phyloP scores from a whole-genome alignment of 1,284 basidiomycete genomes.

The Exobasidium rhododendri region DNA sequence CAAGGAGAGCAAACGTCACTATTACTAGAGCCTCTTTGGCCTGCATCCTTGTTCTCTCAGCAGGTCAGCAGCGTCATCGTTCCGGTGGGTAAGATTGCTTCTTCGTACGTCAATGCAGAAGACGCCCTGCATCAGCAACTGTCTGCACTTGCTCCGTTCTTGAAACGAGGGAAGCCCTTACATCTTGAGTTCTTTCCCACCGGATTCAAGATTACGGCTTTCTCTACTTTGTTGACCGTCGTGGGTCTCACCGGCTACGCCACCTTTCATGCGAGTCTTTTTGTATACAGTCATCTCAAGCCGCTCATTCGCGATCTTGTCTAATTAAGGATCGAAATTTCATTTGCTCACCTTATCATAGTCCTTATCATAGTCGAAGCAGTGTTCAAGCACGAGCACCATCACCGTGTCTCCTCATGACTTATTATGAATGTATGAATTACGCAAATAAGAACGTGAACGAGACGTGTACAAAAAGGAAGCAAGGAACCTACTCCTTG shows the following conservation, averaged over 20 bases:
- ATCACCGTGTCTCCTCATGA: no score
- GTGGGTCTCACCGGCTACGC: neutral
- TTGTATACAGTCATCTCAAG: no score
- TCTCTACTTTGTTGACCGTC: neutral
- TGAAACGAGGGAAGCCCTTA: neutral
- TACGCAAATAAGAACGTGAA: no score
- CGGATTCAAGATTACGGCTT: slow-evolving; percentile 6
- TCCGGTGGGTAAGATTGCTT: neutral
- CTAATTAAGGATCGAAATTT: no score
- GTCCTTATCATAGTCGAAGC: no score
- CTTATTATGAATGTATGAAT: no score
- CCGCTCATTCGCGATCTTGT: no score
- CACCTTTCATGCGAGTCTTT: slow-evolving; percentile 10
- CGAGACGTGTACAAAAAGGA: no score
- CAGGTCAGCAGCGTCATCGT: neutral
- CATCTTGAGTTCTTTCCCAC: slow-evolving; percentile 2
- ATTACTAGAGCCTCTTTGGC: neutral
- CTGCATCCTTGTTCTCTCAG: neutral
- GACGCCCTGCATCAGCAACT: neutral
- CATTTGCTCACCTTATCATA: no score
- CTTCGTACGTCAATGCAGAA: neutral
- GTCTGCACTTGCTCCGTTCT: neutral
- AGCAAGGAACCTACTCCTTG: no score
- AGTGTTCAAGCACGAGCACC: no score
- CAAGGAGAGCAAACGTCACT: neutral